These are phyloP conservation scores for Erodium maritimum DNA, from an alignment of 345 rosid genomes.

Conservation along the genomic window DNA sequence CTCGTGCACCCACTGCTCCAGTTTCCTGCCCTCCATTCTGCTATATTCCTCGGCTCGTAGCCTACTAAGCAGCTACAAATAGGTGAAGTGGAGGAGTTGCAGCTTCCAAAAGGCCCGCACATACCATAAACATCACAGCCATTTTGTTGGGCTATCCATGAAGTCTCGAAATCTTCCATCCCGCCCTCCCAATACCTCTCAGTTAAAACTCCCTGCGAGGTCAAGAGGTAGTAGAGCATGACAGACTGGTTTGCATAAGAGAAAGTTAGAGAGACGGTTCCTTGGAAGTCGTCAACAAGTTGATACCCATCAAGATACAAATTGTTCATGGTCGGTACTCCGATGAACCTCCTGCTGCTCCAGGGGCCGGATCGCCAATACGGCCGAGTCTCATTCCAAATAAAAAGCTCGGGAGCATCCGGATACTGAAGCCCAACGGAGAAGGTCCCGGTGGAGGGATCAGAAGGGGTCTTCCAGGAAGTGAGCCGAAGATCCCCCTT, in stretches of 20 bases:
- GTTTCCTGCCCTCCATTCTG: constrained; percentile 28
- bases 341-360: constrained; percentile 32
- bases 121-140: constrained; percentile 33
- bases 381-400: constrained; percentile 31
- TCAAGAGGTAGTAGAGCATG: constrained; percentile 14
- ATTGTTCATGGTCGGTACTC: not conserved
- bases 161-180: not conserved
- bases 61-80: constrained; percentile 47
- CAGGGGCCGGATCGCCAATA: constrained; percentile 52
- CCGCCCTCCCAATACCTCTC: not conserved
- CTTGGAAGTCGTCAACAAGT: constrained; percentile 10
- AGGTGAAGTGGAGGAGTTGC: constrained; percentile 12
- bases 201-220: not conserved
- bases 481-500: constrained; percentile 16
- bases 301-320: constrained; percentile 13
- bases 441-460: constrained; percentile 44
- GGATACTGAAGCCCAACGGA: constrained; percentile 20
- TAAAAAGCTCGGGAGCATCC: constrained; percentile 20
- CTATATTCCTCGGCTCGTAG: constrained; percentile 25
- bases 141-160: not conserved
- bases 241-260: constrained; percentile 8
- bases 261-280: constrained; percentile 10
- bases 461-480: constrained; percentile 41
- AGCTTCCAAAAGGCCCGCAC: constrained; percentile 41
- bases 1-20: constrained; percentile 45